Base-by-base conservation (phyloP, 257 asterid genomes). In the Thymus mandschuricus region DNA sequence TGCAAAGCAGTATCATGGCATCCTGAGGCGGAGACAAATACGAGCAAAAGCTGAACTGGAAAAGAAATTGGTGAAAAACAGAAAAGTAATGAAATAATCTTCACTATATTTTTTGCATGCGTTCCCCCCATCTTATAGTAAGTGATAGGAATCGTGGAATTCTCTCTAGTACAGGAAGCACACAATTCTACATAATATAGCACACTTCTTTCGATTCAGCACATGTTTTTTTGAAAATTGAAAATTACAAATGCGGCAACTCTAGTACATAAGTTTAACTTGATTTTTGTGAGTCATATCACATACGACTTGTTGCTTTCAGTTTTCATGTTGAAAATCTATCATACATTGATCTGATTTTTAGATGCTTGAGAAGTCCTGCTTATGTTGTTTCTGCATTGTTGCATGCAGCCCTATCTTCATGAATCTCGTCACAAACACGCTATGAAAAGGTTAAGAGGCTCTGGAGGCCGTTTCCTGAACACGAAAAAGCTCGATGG, bases 21-120 rank as follows among this genome's bases (percentile, higher is more conserved):
- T 90, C 70, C 72, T 90, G 69, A 86, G 97, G 84, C 85, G 96
- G 78, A 82, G 96, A 77, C 88, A 86, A 72, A 81, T 85, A 69
- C 82, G 97, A 58, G 97, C 97, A 74, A 90, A 80, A 82, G 97
- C 96, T 6, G 96, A 90, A 79, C 65, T 88, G 82, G 93, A 86
- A 56, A 90, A 80, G 84, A 88, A 88, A 74, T 72, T 75, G 56
- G 82, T 86, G 27, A 86, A 88, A 84, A 82, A 59, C 74, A 85
- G 86, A 79, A 88, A 88, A 89, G 97, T 90, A 84, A 75, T 52
- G 15, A 4, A 64, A 45, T 41, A 33, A 34, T 27, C 51, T 45
- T n/a, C 69, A 3, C 52, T 8, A 0, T 15, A 5, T 4, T 70
- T 51, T 59, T n/a, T 52, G 13, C 73, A 6, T 57, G 63, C 69